phyloP scores from a whole-genome alignment of 2,329 filamentous ascomycete species.

The Aureobasidium sp. region DNA sequence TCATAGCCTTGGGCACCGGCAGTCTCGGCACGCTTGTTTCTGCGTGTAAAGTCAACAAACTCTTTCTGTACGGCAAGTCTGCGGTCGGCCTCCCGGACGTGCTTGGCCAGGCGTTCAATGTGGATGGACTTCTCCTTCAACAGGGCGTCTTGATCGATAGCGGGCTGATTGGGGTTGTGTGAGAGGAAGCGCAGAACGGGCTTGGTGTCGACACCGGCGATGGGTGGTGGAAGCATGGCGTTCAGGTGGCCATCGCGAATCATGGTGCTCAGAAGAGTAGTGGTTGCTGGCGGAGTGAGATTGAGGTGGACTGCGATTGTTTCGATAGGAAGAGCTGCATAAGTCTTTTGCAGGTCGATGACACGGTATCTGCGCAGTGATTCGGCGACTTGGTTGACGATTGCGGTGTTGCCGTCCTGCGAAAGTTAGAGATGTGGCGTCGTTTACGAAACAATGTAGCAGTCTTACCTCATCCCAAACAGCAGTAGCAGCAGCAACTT shows the following conservation, averaged over 20 bases:
- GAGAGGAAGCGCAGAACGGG: constrained; percentile 50
- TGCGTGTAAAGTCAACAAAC: constrained; percentile 48
- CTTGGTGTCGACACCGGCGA: constrained; percentile 23
- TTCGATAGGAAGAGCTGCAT: constrained; percentile 54
- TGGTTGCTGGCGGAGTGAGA: constrained; percentile 44
- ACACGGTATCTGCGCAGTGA: constrained; percentile 73
- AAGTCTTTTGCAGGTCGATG: constrained; percentile 64
- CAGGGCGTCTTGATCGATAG: constrained; percentile 27
- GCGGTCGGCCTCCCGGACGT: constrained; percentile 49
- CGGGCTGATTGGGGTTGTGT: constrained; percentile 8
- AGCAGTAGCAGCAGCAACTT: constrained; percentile 52
- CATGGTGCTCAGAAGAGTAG: constrained; percentile 47
- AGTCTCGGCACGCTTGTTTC: constrained; percentile 33
- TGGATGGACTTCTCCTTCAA: constrained; percentile 45
- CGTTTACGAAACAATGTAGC: too few species aligned
- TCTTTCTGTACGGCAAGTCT: constrained; percentile 53
- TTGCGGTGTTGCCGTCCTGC: constrained; percentile 54
- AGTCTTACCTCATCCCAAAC: constrained; percentile 46
- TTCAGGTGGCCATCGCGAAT: constrained; percentile 46
- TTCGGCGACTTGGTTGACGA: constrained; percentile 62
- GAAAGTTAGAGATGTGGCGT: not conserved
- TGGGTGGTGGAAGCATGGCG: constrained; percentile 43
- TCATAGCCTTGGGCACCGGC: constrained; percentile 28
- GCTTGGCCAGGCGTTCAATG: constrained; percentile 44
- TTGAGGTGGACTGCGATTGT: constrained; percentile 48